These are phyloP conservation scores for Stephanodiscus minutulus DNA, from an alignment of 108 stramenopile species.

Conservation along the genomic window DNA sequence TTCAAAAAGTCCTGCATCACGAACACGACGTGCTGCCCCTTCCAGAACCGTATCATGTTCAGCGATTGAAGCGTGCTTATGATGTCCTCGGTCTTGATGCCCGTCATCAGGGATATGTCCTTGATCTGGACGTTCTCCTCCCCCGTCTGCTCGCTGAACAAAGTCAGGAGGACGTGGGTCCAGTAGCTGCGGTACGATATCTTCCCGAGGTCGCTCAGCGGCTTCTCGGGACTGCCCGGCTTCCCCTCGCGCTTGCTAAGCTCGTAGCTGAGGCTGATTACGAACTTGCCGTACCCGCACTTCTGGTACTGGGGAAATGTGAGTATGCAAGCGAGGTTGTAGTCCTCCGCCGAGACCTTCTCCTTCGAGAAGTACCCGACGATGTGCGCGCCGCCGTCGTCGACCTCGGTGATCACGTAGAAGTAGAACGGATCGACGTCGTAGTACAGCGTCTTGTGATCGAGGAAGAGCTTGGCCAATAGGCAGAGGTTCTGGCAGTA, in stretches of 20 bases:
- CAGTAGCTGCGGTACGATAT: conserved; percentile 94
- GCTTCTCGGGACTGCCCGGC: conserved; percentile 97
- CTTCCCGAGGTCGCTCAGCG: conserved; percentile 94
- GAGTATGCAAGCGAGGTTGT: conserved; percentile 98
- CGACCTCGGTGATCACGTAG: conserved; percentile 96
- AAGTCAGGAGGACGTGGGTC: conserved; percentile 78
- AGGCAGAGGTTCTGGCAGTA: conserved; percentile 99
- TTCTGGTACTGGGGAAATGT: conserved; percentile 99
- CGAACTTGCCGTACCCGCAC: conserved; percentile 98
- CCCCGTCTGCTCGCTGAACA: conserved; percentile 53
- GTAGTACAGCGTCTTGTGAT: conserved; percentile 99
- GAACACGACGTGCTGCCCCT: conserved; percentile 97
- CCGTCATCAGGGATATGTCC: conserved; percentile 85
- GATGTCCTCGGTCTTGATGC: conserved; percentile 97
- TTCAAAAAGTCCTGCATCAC: conserved; percentile 78
- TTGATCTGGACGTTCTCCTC: conserved; percentile 76
- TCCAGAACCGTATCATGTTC: conserved; percentile 97
- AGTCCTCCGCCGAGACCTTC: conserved; percentile 90
- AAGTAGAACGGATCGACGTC: conserved; percentile 99
- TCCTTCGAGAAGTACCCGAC: conserved; percentile 99
- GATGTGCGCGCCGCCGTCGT: conserved; percentile 89
- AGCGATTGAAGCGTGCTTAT: conserved; percentile 94
- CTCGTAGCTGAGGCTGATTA: conserved; percentile 95
- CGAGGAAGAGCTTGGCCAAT: conserved; percentile 98
- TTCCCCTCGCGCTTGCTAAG: conserved; percentile 89